phyloP scores from a whole-genome alignment of 1,284 basidiomycete species.

The Cryptococcus amylolentus region DNA sequence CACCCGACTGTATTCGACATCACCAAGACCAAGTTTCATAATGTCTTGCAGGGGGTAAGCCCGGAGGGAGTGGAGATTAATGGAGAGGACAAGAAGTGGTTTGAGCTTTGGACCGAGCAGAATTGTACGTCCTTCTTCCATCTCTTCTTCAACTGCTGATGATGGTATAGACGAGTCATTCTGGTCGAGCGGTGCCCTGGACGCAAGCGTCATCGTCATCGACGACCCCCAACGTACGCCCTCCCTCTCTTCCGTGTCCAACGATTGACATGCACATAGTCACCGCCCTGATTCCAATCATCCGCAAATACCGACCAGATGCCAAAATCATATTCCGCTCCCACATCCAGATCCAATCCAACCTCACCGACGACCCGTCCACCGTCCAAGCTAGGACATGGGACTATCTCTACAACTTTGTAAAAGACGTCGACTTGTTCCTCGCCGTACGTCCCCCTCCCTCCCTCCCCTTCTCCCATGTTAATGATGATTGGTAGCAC shows the following conservation, averaged over 20 bases:
- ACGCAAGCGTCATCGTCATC: slow-evolving; percentile 58
- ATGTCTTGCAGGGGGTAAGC: slow-evolving; percentile 62
- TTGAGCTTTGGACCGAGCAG: slow-evolving; percentile 72
- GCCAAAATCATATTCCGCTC: slow-evolving; percentile 83
- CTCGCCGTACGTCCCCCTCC: slow-evolving; percentile 57
- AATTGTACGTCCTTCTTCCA: slow-evolving; percentile 35
- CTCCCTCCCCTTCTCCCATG: not conserved
- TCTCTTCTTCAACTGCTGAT: slow-evolving; percentile 2
- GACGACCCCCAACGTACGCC: slow-evolving; percentile 57
- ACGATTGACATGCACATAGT: slow-evolving; percentile 16
- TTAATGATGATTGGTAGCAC: slow-evolving; percentile 53
- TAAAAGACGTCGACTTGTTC: slow-evolving; percentile 77
- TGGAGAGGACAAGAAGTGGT: slow-evolving; percentile 68
- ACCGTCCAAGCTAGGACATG: slow-evolving; percentile 82
- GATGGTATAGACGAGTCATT: slow-evolving; percentile 54
- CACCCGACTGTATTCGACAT: slow-evolving; percentile 82
- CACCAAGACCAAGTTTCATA: slow-evolving; percentile 72
- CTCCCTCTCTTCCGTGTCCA: not conserved
- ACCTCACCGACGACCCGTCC: slow-evolving; percentile 35
- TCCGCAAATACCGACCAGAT: slow-evolving; percentile 71
- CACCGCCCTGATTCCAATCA: slow-evolving; percentile 76
- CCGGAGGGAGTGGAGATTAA: slow-evolving; percentile 67
- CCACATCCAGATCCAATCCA: slow-evolving; percentile 68
- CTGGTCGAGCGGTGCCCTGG: slow-evolving; percentile 67
- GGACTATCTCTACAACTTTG: slow-evolving; percentile 85